Percentiles rank a stretch among this genome's conserved stretches.
Conservation (phyloP, 768 basidiomycete species). For the Suillus sp. region DNA sequence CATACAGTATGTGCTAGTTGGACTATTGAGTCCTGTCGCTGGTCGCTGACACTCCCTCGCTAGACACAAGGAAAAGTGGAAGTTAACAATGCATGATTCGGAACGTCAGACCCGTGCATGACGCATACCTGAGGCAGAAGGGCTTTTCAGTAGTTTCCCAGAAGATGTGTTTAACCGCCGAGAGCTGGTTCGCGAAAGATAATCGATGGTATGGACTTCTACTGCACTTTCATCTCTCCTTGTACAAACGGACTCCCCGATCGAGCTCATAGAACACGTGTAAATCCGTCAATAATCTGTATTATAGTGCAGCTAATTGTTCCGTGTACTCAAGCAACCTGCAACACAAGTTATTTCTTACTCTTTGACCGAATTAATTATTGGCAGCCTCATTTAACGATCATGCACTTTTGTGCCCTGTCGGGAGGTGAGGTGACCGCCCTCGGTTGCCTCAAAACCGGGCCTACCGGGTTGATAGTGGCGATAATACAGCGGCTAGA, state of each 20-base stretch:
- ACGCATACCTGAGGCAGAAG: no score
- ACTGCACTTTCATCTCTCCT: constrained; percentile 7
- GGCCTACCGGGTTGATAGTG: no score
- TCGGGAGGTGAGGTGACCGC: no score
- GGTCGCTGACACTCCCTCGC: not conserved
- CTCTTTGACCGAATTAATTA: no score
- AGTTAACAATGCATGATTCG: constrained; percentile 21
- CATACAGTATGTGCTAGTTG: not conserved
- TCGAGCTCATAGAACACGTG: not conserved
- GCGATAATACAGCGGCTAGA: no score
- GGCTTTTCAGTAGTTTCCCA: no score
- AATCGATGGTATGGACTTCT: constrained; percentile 27
- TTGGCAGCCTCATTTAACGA: no score
- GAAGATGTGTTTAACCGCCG: no score
- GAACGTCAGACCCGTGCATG: no score
- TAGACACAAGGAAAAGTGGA: constrained; percentile 39
- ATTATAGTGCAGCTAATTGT: not conserved
- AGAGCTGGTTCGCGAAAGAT: constrained; percentile 17
- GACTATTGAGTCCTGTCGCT: not conserved
- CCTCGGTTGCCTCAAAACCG: no score
- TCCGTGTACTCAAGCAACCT: not conserved
- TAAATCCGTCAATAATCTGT: not conserved
- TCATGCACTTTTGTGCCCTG: no score
- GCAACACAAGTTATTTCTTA: not conserved
- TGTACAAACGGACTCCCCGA: not conserved